phyloP scores from a whole-genome alignment of 1,139 yeast species.

The Fermentozyma sake region DNA sequence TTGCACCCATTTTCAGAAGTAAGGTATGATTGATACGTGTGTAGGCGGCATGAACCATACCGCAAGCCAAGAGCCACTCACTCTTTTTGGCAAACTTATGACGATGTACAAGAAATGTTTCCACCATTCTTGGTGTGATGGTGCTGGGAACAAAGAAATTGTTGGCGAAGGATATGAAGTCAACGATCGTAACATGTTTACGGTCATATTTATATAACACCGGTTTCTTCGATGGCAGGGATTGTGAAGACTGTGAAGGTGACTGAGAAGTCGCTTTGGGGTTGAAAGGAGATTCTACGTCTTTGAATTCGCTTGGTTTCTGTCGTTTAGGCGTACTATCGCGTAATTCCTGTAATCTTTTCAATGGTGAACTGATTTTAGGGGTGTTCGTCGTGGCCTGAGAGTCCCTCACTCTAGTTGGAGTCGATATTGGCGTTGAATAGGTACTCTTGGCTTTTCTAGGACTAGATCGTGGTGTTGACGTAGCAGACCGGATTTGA shows the following conservation, averaged over 20 bases:
- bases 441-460: conserved; percentile 3
- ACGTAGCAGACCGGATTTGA: conserved; percentile 25
- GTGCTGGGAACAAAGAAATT: conserved; percentile 56
- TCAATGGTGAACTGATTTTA: conserved; percentile 25
- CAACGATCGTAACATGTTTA: conserved; percentile 36
- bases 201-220: conserved; percentile 20
- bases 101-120: conserved; percentile 47
- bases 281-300: conserved; percentile 31
- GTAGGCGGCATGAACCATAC: conserved; percentile 57
- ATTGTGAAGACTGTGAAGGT: conserved; percentile 9
- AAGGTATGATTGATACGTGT: conserved; percentile 48
- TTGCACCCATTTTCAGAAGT: conserved; percentile 46
- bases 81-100: conserved; percentile 48
- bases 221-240: conserved; percentile 11
- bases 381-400: conserved; percentile 13
- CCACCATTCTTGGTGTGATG: conserved; percentile 46
- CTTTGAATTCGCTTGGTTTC: conserved; percentile 9
- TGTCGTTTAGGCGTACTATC: conserved; percentile 6
- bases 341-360: conserved; percentile 20
- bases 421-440: conserved; percentile 8
- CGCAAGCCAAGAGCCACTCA: conserved; percentile 69
- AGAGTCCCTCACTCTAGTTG: conserved; percentile 6
- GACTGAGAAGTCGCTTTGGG: conserved; percentile 15
- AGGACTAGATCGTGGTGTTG: conserved; percentile 25
- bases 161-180: conserved; percentile 57